Conservation (phyloP, 352 stramenopile species). For the Globisporangium parvum region DNA sequence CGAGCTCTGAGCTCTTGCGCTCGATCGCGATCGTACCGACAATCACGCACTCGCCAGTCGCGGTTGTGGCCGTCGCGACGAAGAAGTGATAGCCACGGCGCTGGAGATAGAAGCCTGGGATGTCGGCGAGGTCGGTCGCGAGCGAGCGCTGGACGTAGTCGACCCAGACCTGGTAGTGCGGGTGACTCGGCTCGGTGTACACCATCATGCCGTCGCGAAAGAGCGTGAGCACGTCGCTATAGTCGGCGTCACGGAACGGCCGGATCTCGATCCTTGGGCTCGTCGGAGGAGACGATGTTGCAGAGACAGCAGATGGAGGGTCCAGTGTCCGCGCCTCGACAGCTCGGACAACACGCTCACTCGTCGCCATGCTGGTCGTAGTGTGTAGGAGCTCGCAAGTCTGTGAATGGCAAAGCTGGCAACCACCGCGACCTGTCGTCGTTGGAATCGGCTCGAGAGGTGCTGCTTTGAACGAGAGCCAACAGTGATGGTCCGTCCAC, state of each 20-base stretch:
- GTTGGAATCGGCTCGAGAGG: no score
- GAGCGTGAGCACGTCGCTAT: conserved; percentile 6
- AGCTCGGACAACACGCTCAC: no score
- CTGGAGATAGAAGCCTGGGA: conserved; percentile 4
- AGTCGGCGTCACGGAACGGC: conserved; percentile 8
- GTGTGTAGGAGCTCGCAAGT: no score
- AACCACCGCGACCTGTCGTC: background rate
- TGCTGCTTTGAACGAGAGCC: background rate
- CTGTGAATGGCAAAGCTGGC: background rate
- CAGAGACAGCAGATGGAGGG: no score
- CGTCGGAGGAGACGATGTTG: no score
- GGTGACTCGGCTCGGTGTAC: conserved; percentile 5
- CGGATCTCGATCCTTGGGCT: conserved; percentile 11
- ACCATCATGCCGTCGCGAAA: conserved; percentile 16
- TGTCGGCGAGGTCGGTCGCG: conserved; percentile 11
- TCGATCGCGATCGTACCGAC: conserved; percentile 11
- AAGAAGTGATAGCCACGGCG: conserved; percentile 21
- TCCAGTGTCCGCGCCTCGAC: no score
- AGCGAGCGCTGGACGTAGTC: conserved; percentile 8
- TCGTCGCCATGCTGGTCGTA: no score
- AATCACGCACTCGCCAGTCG: background rate
- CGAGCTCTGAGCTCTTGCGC: background rate
- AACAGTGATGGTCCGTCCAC: background rate
- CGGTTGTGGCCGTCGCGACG: conserved; percentile 11
- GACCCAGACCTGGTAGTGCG: conserved; percentile 3